Percentiles rank a stretch among this genome's conserved stretches.
Evolutionary conservation across 805 yeast genomes (phyloP).

Genomic region (Lipomyces yamadae): DNA sequence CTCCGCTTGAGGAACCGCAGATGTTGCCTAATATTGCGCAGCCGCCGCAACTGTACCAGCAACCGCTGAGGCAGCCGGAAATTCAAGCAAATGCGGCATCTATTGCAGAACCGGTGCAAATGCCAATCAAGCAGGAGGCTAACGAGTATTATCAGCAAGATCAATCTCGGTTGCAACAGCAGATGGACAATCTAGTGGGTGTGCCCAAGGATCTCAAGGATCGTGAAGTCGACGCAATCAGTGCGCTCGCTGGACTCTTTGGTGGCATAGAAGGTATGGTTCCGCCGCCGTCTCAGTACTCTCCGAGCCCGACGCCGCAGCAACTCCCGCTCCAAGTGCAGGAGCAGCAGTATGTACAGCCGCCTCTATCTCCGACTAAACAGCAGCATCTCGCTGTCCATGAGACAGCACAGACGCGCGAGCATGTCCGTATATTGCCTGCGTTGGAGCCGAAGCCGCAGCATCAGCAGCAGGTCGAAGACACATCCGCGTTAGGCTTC

Average conservation of each 20-base stretch:
- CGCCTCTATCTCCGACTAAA: not conserved
- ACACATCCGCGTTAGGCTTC: constrained; percentile 11
- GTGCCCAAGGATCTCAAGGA: constrained; percentile 29
- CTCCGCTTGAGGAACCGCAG: constrained; percentile 8
- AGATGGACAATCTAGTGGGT: constrained; percentile 7
- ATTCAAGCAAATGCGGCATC: not conserved
- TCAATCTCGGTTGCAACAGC: constrained; percentile 1
- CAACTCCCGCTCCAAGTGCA: constrained; percentile 4
- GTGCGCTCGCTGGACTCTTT: constrained; percentile 39
- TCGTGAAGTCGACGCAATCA: constrained; percentile 39
- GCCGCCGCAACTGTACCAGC: not conserved
- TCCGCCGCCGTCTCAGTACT: not conserved
- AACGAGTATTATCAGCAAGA: not conserved
- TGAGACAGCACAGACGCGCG: not conserved
- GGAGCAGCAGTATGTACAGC: not conserved
- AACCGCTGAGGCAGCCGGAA: not conserved
- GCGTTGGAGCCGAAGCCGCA: not conserved
- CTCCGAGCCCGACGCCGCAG: constrained; percentile 17
- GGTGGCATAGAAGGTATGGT: constrained; percentile 29
- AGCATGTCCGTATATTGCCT: not conserved
- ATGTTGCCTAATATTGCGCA: not conserved
- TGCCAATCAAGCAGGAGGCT: not conserved
- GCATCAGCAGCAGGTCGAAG: not conserved
- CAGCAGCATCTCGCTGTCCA: not conserved
- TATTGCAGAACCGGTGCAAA: not conserved